phyloP scores from a whole-genome alignment of 1,284 basidiomycete genomes.

The Cryptococcus sp. region DNA sequence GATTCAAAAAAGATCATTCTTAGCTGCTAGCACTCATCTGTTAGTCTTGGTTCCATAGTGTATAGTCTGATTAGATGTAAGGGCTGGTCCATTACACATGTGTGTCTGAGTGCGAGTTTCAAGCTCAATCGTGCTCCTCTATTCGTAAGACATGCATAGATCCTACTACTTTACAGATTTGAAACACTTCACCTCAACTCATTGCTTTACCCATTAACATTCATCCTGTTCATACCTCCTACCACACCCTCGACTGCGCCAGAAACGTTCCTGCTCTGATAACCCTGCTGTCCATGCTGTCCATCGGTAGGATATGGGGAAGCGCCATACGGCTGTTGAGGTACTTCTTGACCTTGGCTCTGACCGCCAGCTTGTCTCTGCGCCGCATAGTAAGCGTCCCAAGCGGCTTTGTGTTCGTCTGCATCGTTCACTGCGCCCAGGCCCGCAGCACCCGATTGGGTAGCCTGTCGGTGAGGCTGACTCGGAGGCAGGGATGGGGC shows the following conservation, averaged over 20 bases:
- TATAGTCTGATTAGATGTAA: no score
- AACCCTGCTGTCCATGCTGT: conserved; percentile 3
- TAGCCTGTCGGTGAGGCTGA: conserved; percentile 19
- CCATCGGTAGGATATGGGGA: conserved; percentile 20
- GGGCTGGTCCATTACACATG: no score
- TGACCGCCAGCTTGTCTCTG: conserved; percentile 18
- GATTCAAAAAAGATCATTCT: conserved; percentile 16
- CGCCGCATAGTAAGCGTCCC: conserved; percentile 45
- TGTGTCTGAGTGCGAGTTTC: no score
- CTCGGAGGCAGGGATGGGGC: conserved; percentile 25
- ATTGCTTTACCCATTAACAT: conserved; percentile 19
- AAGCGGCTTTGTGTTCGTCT: conserved; percentile 38
- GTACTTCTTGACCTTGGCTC: conserved; percentile 12
- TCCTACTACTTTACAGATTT: not conserved
- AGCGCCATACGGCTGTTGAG: conserved; percentile 17
- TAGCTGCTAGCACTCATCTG: no score
- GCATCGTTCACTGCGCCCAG: conserved; percentile 29
- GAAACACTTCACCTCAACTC: not conserved
- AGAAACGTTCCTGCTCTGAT: not conserved
- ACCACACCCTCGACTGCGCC: conserved; percentile 23
- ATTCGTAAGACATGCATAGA: no score
- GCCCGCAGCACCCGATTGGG: conserved; percentile 34
- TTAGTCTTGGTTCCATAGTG: no score
- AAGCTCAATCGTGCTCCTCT: no score
- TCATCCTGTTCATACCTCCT: conserved; percentile 32